Evolutionary conservation across 164 flowering plant species (phyloP), one percentile per base, ranked within the genome.

Genomic region (Chloranthus sessilifolius): DNA sequence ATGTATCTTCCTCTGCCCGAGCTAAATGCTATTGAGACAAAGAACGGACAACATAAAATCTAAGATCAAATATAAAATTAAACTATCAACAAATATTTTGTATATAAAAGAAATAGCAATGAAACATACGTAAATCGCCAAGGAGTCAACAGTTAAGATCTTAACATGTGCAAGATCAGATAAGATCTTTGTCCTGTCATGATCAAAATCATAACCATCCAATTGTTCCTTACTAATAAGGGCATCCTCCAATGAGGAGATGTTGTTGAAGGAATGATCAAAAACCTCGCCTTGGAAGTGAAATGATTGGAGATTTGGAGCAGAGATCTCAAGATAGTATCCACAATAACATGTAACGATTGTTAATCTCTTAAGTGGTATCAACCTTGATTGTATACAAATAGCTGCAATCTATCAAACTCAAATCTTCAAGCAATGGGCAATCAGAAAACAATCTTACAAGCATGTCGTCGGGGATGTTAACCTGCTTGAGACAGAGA

Each of bases 241-340:
- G 29, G 34, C 35, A 26, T 51, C 45, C 35, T 7, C 44, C 24
- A 51, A 25, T 2, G 35, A 38, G 2, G 33, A 7, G 23, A 51
- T 1, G 16, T 51, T 51, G 11, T 38, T 8, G 9, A 51, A 27
- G 4, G 16, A 9, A 27, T 37, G 27, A 16, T 26, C 8, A 9
- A n/a, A 11, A 10, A 26, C n/a, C 1, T 39, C 44, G 17, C 31
- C 36, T 7, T 27, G 25, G 45, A 25, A 51, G 21, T 51, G 55
- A 17, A 51, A 38, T 1, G 55, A 51, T 14, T 24, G 36, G 25
- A 51, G 55, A 26, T 39, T 38, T 25, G 55, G 55, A 38, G 45
- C 55, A 16, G 19, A 10, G 8, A 52, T 15, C 34, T 39, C 35
- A 15, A 52, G 17, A 7, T 26, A 22, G 22, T 7, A 5, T 5